Conservation (phyloP, 2,329 filamentous ascomycete genomes). For the Hypoxylon sp. region DNA sequence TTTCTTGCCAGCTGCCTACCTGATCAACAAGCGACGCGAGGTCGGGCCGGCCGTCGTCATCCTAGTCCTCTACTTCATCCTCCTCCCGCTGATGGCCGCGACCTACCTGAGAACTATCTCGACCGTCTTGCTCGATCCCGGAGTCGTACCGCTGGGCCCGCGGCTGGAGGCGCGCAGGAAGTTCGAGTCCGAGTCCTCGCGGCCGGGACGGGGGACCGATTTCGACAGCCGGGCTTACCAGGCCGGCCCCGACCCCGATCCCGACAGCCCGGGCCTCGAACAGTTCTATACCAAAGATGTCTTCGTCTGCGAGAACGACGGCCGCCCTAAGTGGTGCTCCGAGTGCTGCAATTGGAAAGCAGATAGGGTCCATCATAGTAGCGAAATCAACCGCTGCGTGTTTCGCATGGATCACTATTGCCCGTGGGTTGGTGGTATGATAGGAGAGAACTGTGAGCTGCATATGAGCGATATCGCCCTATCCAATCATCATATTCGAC, state of each 20-base stretch:
- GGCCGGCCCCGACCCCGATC: conserved; percentile 58
- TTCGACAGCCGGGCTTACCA: conserved; percentile 52
- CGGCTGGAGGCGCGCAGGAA: conserved; percentile 48
- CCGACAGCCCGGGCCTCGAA: conserved; percentile 77
- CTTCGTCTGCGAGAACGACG: conserved; percentile 85
- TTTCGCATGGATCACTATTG: conserved; percentile 96
- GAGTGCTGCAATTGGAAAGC: conserved; percentile 88
- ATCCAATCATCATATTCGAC: background rate
- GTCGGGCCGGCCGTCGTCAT: conserved; percentile 73
- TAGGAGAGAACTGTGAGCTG: conserved; percentile 78
- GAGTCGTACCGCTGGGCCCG: conserved; percentile 75
- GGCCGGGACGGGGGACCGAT: conserved; percentile 44
- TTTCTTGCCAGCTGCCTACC: conserved; percentile 71
- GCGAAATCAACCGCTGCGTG: conserved; percentile 83
- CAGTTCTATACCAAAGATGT: conserved; percentile 84
- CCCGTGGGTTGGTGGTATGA: conserved; percentile 94
- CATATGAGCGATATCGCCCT: conserved; percentile 15
- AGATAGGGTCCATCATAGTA: conserved; percentile 88
- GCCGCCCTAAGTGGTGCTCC: conserved; percentile 87
- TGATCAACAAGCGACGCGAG: conserved; percentile 65
- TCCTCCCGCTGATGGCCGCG: conserved; percentile 73
- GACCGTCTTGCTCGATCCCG: conserved; percentile 76
- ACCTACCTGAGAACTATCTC: conserved; percentile 79
- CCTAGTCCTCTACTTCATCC: conserved; percentile 77
- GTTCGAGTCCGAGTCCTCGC: conserved; percentile 45